phyloP scores from a whole-genome alignment of 2,329 filamentous ascomycete species.

The Sphaceloma murrayae region DNA sequence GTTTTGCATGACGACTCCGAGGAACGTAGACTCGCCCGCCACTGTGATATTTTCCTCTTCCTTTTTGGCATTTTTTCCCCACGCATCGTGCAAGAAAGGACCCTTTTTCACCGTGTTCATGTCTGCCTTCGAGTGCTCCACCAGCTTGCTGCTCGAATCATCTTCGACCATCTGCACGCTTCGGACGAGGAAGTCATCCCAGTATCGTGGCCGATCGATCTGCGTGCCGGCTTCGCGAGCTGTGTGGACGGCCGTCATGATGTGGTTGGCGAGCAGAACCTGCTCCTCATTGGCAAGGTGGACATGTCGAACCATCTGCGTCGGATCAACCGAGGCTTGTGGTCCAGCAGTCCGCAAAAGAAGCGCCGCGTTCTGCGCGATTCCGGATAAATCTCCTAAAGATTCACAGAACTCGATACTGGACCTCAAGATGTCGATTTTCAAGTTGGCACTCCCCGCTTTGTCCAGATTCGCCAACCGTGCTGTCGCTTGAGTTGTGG shows the following conservation, averaged over 20 bases:
- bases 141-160: slow-evolving; percentile 46
- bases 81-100: slow-evolving; percentile 93
- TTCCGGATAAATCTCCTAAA: slow-evolving; percentile 79
- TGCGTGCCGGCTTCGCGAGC: slow-evolving; percentile 63
- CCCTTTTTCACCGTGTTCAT: slow-evolving; percentile 36
- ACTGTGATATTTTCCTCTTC: slow-evolving; percentile 55
- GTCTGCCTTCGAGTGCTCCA: slow-evolving; percentile 30
- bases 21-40: slow-evolving; percentile 65
- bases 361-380: slow-evolving; percentile 78
- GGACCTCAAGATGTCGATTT: slow-evolving; percentile 77
- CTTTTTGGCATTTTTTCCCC: slow-evolving; percentile 56
- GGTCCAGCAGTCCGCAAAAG: slow-evolving; percentile 73
- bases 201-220: slow-evolving; percentile 72
- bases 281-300: slow-evolving; percentile 75
- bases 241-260: slow-evolving; percentile 72
- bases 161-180: slow-evolving; percentile 55
- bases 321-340: slow-evolving; percentile 24
- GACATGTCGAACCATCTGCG: slow-evolving; percentile 42
- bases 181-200: slow-evolving; percentile 90
- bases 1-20: slow-evolving; percentile 81
- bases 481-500: neutral
- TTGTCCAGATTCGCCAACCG: slow-evolving; percentile 20
- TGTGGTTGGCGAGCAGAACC: slow-evolving; percentile 70
- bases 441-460: slow-evolving; percentile 71
- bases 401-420: slow-evolving; percentile 93